These are phyloP conservation scores for Casuarina cunninghamiana DNA, from an alignment of 306 rosid genomes.

Conservation along the genomic window DNA sequence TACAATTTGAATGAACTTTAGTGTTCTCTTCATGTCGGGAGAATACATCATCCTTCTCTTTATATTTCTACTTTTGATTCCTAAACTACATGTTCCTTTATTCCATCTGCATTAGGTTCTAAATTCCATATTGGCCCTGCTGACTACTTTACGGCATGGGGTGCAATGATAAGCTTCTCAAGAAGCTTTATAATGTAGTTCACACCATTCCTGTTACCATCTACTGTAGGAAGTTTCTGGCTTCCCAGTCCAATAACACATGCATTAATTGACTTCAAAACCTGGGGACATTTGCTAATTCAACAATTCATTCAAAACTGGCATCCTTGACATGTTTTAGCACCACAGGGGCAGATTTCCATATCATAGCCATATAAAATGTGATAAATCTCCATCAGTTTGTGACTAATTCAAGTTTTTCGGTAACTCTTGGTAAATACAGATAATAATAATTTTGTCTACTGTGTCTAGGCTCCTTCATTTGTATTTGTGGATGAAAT, in stretches of 20 bases:
- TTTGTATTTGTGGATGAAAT: conserved; percentile 97
- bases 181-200: not conserved
- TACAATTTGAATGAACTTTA: not conserved
- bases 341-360: not conserved
- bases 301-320: not conserved
- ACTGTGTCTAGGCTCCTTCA: conserved; percentile 73
- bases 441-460: conserved; percentile 15
- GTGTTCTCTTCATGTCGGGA: not conserved
- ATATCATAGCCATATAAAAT: not conserved
- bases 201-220: not conserved
- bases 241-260: not conserved
- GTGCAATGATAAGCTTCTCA: not conserved
- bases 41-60: not conserved
- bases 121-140: not conserved
- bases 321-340: not conserved
- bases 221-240: not conserved
- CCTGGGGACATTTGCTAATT: not conserved
- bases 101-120: not conserved
- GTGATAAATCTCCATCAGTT: not conserved
- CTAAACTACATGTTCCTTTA: not conserved
- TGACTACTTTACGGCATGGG: not conserved
- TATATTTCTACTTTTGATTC: not conserved
- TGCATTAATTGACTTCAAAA: not conserved
- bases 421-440: conserved; percentile 4
- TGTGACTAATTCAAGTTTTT: not conserved